These are phyloP conservation scores for Trifolium repens DNA, from an alignment of 306 rosid species.

Conservation along the genomic window DNA sequence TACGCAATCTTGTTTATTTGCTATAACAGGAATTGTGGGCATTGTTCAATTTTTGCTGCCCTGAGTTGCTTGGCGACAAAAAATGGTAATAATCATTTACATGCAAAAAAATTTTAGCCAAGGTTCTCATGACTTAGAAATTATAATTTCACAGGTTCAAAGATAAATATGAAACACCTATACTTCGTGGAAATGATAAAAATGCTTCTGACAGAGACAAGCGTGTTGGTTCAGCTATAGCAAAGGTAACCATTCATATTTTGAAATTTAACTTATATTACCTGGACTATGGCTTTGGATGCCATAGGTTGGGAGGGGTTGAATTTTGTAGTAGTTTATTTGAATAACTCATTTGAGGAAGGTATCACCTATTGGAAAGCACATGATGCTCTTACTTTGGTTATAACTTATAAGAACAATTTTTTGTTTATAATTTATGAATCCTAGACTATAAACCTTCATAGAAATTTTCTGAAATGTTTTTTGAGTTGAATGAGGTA, in stretches of 20 bases:
- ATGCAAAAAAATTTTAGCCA: slow-evolving; percentile 25
- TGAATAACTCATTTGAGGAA: not conserved
- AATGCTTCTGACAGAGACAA: slow-evolving; percentile 77
- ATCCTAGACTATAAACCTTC: not conserved
- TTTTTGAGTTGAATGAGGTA: not conserved
- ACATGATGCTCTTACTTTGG: not conserved
- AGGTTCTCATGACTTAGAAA: slow-evolving; percentile 40
- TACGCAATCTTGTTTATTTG: slow-evolving; percentile 27
- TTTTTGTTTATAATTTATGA: not conserved
- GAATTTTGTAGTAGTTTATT: not conserved
- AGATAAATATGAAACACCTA: slow-evolving; percentile 66
- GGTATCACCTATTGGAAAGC: not conserved
- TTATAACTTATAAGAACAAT: not conserved
- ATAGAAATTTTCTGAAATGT: not conserved
- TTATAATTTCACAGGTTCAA: slow-evolving; percentile 69
- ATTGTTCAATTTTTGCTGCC: slow-evolving; percentile 88
- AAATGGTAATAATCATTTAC: slow-evolving; percentile 60
- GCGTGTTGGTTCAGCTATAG: slow-evolving; percentile 70
- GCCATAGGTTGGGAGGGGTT: not conserved
- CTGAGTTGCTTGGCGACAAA: slow-evolving; percentile 85
- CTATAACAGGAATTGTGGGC: slow-evolving; percentile 89
- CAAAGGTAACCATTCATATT: slow-evolving; percentile 63
- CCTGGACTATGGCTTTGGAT: slow-evolving; percentile 21
- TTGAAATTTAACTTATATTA: slow-evolving; percentile 24
- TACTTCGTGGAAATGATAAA: slow-evolving; percentile 90